Base-by-base conservation (phyloP, 2,329 filamentous ascomycete species). In the Nannizziopsis barbatae region DNA sequence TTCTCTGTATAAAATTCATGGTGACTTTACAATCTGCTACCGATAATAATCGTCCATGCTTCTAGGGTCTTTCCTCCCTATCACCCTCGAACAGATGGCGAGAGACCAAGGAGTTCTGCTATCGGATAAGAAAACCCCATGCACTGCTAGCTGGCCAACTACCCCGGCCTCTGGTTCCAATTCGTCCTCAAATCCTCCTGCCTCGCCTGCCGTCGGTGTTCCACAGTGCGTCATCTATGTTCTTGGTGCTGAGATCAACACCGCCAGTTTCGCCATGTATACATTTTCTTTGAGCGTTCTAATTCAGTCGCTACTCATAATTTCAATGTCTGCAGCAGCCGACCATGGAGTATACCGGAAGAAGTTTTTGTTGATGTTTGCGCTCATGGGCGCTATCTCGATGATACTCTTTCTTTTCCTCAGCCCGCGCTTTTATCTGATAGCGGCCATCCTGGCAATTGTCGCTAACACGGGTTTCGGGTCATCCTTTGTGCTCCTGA, bases 341-440 rank as follows among this genome's bases (percentile, higher is more conserved):
- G 92, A 98, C 64, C 90, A 96, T 66, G 92, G 92, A 53, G 83
- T 79, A 57, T 92, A 89, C 70, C 81, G 92, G 51, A 98, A 96
- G 73, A 84, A 81, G 47, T 76, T 98, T 15, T 74, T 98, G 15
- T 72, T 96, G 14, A 72, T 69, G n/a, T 96, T 96, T 64, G 92
- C 84, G 27, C 84, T 86, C 64, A 71, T 82, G 17, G 92, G 92
- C 37, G 84, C 88, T 56, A 67, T 84, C 40, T 77, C 83, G 22
- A 93, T 89, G 41, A 95, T 96, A 86, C 71, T 84, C 3, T 96
- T 93, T 68, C 76, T 98, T 42, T 81, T 83, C 20, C 75, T 95
- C 46, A 76, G 77, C 36, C 82, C 86, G 22, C 75, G 77, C 39
- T 71, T 86, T 8, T 96, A 95, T 61, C 61, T 95, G 2, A 65